Conservation (phyloP, 2,329 filamentous ascomycete species). For the Paecilomyces sp. region DNA sequence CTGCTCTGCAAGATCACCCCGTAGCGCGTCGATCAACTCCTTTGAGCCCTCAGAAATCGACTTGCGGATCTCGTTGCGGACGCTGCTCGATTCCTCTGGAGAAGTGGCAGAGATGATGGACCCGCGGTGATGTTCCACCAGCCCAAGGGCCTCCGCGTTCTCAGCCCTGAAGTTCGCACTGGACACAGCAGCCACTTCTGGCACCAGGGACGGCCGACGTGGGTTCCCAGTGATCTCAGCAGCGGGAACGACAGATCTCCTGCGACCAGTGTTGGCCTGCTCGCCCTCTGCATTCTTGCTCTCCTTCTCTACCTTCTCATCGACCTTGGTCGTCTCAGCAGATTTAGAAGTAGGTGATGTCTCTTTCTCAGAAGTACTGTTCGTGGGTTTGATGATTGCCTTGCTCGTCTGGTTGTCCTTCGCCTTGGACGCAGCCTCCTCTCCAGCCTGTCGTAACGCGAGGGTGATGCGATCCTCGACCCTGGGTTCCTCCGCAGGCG, state of each 20-base stretch:
- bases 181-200: slow-evolving; percentile 29
- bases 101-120: slow-evolving; percentile 28
- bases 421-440: slow-evolving; percentile 31
- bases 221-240: slow-evolving; percentile 18
- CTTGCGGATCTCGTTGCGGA: slow-evolving; percentile 28
- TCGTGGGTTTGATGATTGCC: slow-evolving; percentile 5
- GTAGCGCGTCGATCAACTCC: slow-evolving; percentile 20
- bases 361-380: slow-evolving; percentile 4
- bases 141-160: slow-evolving; percentile 25
- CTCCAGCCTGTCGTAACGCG: slow-evolving; percentile 38
- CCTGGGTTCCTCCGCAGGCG: slow-evolving; percentile 25
- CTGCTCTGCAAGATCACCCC: slow-evolving; percentile 15
- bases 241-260: slow-evolving; percentile 22
- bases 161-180: slow-evolving; percentile 32
- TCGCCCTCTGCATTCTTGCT: slow-evolving; percentile 6
- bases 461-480: slow-evolving; percentile 31
- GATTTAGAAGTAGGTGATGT: slow-evolving; percentile 6
- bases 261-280: slow-evolving; percentile 10
- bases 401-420: slow-evolving; percentile 19
- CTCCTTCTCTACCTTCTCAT: slow-evolving; percentile 10
- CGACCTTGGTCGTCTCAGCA: slow-evolving; percentile 7
- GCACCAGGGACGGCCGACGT: slow-evolving; percentile 24
- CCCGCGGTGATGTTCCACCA: slow-evolving; percentile 33
- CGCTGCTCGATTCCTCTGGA: slow-evolving; percentile 25
- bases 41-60: slow-evolving; percentile 25